Conservation (phyloP, 2,329 filamentous ascomycete genomes). For the Colletotrichum falcatum region DNA sequence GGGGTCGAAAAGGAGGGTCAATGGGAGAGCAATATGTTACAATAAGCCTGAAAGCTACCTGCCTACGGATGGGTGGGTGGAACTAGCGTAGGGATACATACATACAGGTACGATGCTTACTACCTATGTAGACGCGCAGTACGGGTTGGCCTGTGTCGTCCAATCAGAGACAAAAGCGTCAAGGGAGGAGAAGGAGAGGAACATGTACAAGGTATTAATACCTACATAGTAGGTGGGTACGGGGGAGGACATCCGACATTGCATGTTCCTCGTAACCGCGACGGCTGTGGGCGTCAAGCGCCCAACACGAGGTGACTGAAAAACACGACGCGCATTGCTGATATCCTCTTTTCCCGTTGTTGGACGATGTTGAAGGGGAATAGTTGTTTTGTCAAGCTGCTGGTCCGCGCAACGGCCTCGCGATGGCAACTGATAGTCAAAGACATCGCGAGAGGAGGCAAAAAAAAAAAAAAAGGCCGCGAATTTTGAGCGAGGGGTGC, state of each 20-base stretch:
- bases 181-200: not conserved
- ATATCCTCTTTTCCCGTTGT: not conserved
- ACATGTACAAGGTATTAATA: too few species aligned
- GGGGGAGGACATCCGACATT: conserved; percentile 6
- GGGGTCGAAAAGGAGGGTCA: too few species aligned
- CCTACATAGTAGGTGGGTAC: too few species aligned
- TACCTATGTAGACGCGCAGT: not conserved
- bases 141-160: not conserved
- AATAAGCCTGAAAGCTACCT: not conserved
- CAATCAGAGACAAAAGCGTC: conserved; percentile 22
- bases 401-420: not conserved
- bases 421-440: not conserved
- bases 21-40: not conserved
- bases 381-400: not conserved
- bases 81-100: not conserved
- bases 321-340: not conserved
- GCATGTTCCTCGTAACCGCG: conserved; percentile 2
- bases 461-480: conserved; percentile 3
- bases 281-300: not conserved
- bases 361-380: too few species aligned
- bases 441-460: not conserved
- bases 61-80: too few species aligned
- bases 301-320: conserved; percentile 5
- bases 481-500: conserved; percentile 24
- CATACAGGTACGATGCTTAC: too few species aligned